A percentile compares a stretch with the other conserved stretches of the same genome.
These are phyloP conservation scores for Carnegiea gigantea DNA, from an alignment of 179 eudicot genomes.

Conservation along the genomic window DNA sequence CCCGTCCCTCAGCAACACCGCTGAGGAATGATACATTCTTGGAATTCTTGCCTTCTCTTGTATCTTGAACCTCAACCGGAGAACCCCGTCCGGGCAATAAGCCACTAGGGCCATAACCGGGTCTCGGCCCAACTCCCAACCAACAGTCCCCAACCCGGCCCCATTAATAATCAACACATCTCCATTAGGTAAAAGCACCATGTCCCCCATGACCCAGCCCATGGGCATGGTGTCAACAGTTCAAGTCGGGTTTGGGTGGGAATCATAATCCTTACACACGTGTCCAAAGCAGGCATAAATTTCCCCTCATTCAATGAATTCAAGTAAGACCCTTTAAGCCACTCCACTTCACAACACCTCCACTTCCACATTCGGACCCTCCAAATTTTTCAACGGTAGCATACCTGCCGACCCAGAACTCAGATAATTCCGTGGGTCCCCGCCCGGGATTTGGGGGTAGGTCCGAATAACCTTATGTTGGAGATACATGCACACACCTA, in stretches of 20 bases:
- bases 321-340: slow-evolving; percentile 26
- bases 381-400: slow-evolving; percentile 42
- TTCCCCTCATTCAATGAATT: slow-evolving; percentile 7
- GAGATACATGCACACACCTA: too few relatives aligned
- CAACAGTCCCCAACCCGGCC: slow-evolving; percentile 42
- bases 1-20: slow-evolving; percentile 54
- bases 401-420: slow-evolving; percentile 61
- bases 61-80: slow-evolving; percentile 37
- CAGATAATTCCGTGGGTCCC: slow-evolving; percentile 57
- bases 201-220: slow-evolving; percentile 57
- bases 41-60: slow-evolving; percentile 27
- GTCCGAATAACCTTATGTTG: slow-evolving; percentile 46
- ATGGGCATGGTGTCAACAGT: slow-evolving; percentile 53
- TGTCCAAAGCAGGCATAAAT: slow-evolving; percentile 42
- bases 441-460: slow-evolving; percentile 58
- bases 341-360: slow-evolving; percentile 69
- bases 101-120: slow-evolving; percentile 42
- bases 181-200: slow-evolving; percentile 52
- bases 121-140: slow-evolving; percentile 52
- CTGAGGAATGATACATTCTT: slow-evolving; percentile 53
- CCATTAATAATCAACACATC: slow-evolving; percentile 56
- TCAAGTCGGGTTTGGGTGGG: slow-evolving; percentile 49
- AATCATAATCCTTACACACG: slow-evolving; percentile 50
- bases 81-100: slow-evolving; percentile 39
- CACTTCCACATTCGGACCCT: slow-evolving; percentile 15